A percentile compares a stretch with the other conserved stretches of the same genome.
phyloP scores from a whole-genome alignment of 371 early-diverging fungal genomes.

The Choanephora cucurbitarum region DNA sequence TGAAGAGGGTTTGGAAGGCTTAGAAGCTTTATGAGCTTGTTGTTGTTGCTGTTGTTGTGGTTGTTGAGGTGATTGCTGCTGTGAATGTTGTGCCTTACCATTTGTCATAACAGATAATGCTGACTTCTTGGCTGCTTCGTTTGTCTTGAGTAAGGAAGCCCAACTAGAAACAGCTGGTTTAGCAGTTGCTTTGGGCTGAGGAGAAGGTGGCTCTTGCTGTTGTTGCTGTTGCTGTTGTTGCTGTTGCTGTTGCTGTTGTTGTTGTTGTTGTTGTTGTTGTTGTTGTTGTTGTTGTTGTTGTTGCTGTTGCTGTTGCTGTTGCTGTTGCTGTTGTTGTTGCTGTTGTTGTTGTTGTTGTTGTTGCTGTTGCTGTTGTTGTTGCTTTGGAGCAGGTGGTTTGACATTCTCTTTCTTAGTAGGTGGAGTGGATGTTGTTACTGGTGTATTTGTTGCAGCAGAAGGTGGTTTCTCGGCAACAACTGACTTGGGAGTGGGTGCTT shows the following conservation, averaged over 20 bases:
- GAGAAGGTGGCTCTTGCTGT: constrained; percentile 28
- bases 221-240: constrained; percentile 6
- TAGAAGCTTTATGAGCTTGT: constrained; percentile 1
- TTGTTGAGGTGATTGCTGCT: background rate
- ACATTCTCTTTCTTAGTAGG: too few relatives aligned
- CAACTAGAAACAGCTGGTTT: constrained; percentile 44
- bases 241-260: background rate
- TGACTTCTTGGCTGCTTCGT: constrained; percentile 20
- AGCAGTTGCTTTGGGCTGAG: constrained; percentile 40
- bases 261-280: constrained; percentile 6
- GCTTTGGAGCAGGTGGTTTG: background rate
- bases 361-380: background rate
- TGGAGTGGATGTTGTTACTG: background rate
- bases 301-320: constrained; percentile 24
- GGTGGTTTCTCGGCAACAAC: background rate
- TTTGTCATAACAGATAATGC: constrained; percentile 17
- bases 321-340: constrained; percentile 8
- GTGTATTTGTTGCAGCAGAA: too few relatives aligned
- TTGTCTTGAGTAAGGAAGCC: constrained; percentile 59
- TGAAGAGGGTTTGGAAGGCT: constrained; percentile 17
- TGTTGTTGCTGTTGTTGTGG: background rate
- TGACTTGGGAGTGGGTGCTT: background rate
- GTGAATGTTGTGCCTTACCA: constrained; percentile 7
- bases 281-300: constrained; percentile 21
- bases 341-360: constrained; percentile 22